Percentiles rank a stretch among this genome's conserved stretches.
Evolutionary conservation across 1,284 basidiomycete genomes (phyloP).

Genomic region (Ceratobasidium sp.): DNA sequence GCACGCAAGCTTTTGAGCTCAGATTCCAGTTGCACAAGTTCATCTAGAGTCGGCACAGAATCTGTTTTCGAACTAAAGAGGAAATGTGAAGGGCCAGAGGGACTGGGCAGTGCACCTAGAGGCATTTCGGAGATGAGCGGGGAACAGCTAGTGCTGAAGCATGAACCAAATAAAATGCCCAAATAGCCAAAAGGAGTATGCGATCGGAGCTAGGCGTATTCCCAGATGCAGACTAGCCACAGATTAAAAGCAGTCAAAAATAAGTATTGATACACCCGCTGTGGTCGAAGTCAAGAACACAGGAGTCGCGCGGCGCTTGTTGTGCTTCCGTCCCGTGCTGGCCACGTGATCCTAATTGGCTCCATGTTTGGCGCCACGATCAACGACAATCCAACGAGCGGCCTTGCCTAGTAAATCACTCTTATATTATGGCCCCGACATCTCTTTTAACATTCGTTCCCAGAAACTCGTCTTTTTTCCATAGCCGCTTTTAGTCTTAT

Average conservation of each 20-base stretch:
- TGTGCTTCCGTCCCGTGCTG: conserved; percentile 41
- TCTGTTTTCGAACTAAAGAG: conserved; percentile 36
- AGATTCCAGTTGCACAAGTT: conserved; percentile 40
- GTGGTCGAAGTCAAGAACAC: conserved; percentile 44
- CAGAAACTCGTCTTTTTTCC: not conserved
- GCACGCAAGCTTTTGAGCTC: conserved; percentile 38
- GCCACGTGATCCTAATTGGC: conserved; percentile 42
- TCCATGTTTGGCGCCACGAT: conserved; percentile 20
- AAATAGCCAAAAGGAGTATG: not conserved
- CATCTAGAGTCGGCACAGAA: conserved; percentile 40
- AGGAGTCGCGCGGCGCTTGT: conserved; percentile 45
- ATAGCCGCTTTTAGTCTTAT: not conserved
- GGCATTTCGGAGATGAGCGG: conserved; percentile 29
- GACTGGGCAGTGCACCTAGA: conserved; percentile 29
- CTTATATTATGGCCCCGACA: not conserved
- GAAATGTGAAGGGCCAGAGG: conserved; percentile 21
- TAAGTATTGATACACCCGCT: conserved; percentile 20
- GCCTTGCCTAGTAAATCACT: not conserved
- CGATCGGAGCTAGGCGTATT: not conserved
- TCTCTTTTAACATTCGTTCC: not conserved
- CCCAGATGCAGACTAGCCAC: conserved; percentile 6
- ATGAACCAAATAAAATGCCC: conserved; percentile 38
- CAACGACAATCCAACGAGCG: not conserved
- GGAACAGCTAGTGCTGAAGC: conserved; percentile 21
- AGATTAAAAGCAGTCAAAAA: conserved; percentile 17